phyloP scores from a whole-genome alignment of 441 rosid genomes.

The Corymbia calophylla region DNA sequence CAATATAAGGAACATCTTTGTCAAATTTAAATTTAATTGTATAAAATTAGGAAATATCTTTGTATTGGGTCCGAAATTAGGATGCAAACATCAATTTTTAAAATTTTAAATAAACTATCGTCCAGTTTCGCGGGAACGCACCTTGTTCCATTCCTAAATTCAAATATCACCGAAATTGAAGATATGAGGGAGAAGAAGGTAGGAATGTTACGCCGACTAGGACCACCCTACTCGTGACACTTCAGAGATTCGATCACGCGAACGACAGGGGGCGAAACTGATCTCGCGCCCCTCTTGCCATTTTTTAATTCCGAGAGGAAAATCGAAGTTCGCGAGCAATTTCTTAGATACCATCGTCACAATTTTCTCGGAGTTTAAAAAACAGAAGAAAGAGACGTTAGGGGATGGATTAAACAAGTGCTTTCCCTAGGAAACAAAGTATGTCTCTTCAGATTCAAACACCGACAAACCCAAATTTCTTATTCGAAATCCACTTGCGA shows the following conservation, averaged over 20 bases:
- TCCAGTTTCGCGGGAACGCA: not conserved
- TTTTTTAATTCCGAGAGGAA: not conserved
- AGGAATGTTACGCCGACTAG: not conserved
- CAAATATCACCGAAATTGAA: not conserved
- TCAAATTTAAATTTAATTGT: too few species aligned
- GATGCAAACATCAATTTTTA: not conserved
- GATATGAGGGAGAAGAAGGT: not conserved
- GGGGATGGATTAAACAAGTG: not conserved
- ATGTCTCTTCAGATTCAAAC: not conserved
- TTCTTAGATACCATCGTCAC: not conserved
- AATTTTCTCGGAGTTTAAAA: not conserved
- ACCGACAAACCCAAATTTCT: not conserved
- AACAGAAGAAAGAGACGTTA: not conserved
- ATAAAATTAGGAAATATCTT: not conserved
- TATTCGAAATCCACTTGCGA: not conserved
- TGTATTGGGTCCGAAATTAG: not conserved
- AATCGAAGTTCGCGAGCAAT: not conserved
- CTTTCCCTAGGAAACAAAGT: not conserved
- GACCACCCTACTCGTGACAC: not conserved
- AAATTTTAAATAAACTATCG: not conserved
- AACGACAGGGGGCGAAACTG: not conserved
- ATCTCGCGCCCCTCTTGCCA: not conserved
- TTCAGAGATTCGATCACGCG: not conserved
- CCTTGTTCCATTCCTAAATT: not conserved
- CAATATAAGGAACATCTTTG: rapidly evolving